Conservation (phyloP, 139 green algal genomes). For the Chlorella sp. region DNA sequence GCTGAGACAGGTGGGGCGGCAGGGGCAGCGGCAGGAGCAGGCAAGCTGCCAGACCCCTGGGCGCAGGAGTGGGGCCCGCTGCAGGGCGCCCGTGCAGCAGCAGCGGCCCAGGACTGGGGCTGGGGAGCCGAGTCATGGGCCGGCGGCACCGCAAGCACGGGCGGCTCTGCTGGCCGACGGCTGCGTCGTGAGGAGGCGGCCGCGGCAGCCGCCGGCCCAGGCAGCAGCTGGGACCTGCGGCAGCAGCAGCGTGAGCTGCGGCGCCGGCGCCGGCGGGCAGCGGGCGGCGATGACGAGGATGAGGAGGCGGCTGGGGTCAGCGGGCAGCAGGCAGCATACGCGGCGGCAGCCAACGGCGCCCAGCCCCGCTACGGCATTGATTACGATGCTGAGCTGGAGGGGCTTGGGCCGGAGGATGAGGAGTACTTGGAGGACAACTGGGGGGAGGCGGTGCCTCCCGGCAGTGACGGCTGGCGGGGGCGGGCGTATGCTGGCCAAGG, state of each 20-base stretch:
- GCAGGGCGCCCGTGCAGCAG: not conserved
- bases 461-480: not conserved
- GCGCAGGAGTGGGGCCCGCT: slow-evolving; percentile 23
- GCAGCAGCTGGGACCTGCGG: slow-evolving; percentile 24
- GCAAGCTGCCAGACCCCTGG: not conserved
- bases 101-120: slow-evolving; percentile 6
- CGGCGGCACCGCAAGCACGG: not conserved
- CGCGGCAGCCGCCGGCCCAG: not conserved
- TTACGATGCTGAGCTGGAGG: not conserved
- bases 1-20: not conserved
- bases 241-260: slow-evolving; percentile 12
- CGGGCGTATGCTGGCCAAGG: not conserved
- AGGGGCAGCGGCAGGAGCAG: not conserved
- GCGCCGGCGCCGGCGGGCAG: not conserved
- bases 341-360: not conserved
- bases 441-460: not conserved
- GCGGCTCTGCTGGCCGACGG: not conserved
- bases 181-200: not conserved
- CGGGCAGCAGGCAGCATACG: not conserved
- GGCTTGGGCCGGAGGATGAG: not conserved
- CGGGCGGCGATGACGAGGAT: not conserved
- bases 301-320: not conserved
- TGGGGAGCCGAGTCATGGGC: slow-evolving; percentile 42
- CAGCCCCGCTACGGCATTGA: not conserved
- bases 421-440: not conserved